A percentile compares a stretch with the other conserved stretches of the same genome.
These are phyloP conservation scores for Alternaria triticimaculans DNA, from an alignment of 2,329 filamentous ascomycete species.

Conservation along the genomic window DNA sequence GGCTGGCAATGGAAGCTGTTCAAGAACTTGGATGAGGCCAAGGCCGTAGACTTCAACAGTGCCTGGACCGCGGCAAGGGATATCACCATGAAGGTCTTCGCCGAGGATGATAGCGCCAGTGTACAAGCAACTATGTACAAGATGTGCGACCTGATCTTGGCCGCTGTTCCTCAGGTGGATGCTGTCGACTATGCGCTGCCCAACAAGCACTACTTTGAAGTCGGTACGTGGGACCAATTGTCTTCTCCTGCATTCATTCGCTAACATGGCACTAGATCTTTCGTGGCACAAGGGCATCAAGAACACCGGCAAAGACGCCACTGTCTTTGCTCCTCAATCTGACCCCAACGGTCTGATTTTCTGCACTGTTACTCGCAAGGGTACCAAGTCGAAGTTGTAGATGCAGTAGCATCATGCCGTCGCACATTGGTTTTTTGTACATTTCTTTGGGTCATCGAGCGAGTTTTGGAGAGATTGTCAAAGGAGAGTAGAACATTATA, in stretches of 20 bases:
- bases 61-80: conserved; percentile 79
- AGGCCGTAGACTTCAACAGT: conserved; percentile 73
- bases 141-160: conserved; percentile 89
- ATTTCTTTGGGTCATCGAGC: conserved; percentile 18
- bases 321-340: conserved; percentile 92
- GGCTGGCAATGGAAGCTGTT: conserved; percentile 86
- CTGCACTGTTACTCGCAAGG: conserved; percentile 77
- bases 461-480: conserved; percentile 15
- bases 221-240: conserved; percentile 65
- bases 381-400: conserved; percentile 53
- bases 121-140: conserved; percentile 99
- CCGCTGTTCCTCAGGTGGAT: conserved; percentile 72
- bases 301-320: conserved; percentile 94
- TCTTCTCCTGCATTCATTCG: background rate
- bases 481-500: conserved; percentile 40
- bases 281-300: conserved; percentile 96
- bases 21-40: conserved; percentile 69
- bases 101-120: conserved; percentile 86
- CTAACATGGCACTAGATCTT: conserved; percentile 66
- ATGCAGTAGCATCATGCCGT: conserved; percentile 13
- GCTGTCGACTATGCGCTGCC: conserved; percentile 83
- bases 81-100: conserved; percentile 92
- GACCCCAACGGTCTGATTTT: conserved; percentile 95
- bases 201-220: conserved; percentile 99
- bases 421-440: conserved; percentile 21